Evolutionary conservation across 352 stramenopile genomes (phyloP).

Genomic region (Phytophthora podocarpi): DNA sequence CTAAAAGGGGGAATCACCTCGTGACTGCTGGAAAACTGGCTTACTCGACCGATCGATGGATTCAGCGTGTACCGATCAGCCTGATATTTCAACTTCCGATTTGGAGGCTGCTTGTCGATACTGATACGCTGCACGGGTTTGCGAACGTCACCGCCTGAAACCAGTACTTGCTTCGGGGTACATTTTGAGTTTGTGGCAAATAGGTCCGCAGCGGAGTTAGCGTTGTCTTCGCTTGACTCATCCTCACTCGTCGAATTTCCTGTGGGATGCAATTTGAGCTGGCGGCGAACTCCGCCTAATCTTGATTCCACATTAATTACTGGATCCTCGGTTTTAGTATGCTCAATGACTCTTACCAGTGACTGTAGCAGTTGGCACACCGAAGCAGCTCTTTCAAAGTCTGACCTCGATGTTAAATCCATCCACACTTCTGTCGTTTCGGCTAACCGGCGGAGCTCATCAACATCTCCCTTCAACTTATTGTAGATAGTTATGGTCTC

Average conservation of each 20-base stretch:
- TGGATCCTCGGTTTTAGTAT: constrained; percentile 3
- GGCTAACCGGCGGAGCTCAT: constrained; percentile 59
- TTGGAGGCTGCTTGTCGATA: constrained; percentile 54
- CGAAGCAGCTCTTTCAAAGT: constrained; percentile 64
- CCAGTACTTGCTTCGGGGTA: constrained; percentile 16
- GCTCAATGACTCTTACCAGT: constrained; percentile 43
- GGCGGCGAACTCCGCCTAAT: constrained; percentile 1
- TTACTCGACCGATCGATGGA: constrained; percentile 50
- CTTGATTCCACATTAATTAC: background rate
- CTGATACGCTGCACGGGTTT: constrained; percentile 24
- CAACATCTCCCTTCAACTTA: constrained; percentile 69
- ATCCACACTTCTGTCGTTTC: constrained; percentile 86
- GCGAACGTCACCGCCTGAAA: background rate
- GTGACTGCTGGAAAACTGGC: constrained; percentile 51
- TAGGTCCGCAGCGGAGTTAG: constrained; percentile 24
- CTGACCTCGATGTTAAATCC: constrained; percentile 75
- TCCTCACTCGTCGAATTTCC: constrained; percentile 13
- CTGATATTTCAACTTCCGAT: constrained; percentile 48
- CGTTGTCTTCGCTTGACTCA: constrained; percentile 16
- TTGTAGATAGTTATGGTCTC: constrained; percentile 74
- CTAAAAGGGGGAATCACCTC: constrained; percentile 25
- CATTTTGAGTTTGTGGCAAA: constrained; percentile 35
- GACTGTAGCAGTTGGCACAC: constrained; percentile 55
- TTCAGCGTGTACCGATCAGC: constrained; percentile 41
- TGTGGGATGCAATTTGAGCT: constrained; percentile 17